phyloP scores from a whole-genome alignment of 768 basidiomycete genomes.

The Infundibulicybe gibba region DNA sequence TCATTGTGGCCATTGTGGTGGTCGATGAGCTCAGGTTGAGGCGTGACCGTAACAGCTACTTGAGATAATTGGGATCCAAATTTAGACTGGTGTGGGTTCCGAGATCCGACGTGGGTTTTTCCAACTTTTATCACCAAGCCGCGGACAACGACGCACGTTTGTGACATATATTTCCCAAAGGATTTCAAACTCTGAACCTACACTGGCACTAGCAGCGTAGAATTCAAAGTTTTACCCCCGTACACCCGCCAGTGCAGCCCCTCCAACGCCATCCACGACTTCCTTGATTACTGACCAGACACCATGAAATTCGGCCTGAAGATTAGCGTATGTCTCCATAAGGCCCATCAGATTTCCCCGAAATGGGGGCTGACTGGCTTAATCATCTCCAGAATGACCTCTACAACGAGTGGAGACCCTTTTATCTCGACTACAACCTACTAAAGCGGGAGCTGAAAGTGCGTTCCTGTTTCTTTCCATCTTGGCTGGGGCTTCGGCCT shows the following conservation, averaged over 20 bases:
- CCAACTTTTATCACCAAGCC: not conserved
- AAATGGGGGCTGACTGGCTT: not conserved
- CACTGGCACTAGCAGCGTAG: not conserved
- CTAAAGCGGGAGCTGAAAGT: slow-evolving; percentile 92
- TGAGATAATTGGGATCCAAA: slow-evolving; percentile 2
- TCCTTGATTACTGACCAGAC: too few relatives aligned
- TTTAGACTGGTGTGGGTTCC: not conserved
- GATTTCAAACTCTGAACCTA: not conserved
- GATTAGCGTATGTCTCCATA: slow-evolving; percentile 35
- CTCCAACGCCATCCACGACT: too few relatives aligned
- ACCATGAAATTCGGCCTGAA: slow-evolving; percentile 81
- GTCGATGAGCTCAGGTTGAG: slow-evolving; percentile 1
- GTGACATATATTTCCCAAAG: not conserved
- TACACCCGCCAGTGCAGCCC: too few relatives aligned
- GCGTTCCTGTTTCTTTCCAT: slow-evolving; percentile 7
- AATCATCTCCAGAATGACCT: slow-evolving; percentile 57
- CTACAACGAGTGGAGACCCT: slow-evolving; percentile 88
- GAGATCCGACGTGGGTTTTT: slow-evolving; percentile 26
- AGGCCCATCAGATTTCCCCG: too few relatives aligned
- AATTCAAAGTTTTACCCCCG: too few relatives aligned
- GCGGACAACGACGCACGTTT: not conserved
- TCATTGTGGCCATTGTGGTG: slow-evolving; percentile 15
- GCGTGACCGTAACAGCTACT: not conserved
- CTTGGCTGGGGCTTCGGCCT: not conserved
- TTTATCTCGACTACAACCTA: slow-evolving; percentile 86